Percentiles rank a stretch among this genome's conserved stretches.
These are phyloP conservation scores for Aphanoascus verrucosus DNA, from an alignment of 2,329 filamentous ascomycete genomes.

Conservation along the genomic window DNA sequence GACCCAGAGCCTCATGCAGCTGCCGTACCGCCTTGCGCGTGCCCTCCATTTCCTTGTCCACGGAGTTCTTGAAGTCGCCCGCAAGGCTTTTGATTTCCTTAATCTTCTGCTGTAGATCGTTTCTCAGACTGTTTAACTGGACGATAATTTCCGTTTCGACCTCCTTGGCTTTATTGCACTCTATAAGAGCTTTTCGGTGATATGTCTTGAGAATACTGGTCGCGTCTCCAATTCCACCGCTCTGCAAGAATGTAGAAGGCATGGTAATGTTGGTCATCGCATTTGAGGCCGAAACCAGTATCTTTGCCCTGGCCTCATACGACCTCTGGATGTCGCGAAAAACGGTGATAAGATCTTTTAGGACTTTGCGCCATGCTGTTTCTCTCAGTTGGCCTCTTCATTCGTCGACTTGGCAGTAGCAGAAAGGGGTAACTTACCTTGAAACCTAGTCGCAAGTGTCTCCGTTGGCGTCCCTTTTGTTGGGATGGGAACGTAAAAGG, in stretches of 20 bases:
- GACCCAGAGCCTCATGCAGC: conserved; percentile 70
- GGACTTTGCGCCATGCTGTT: conserved; percentile 80
- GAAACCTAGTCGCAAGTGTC: conserved; percentile 73
- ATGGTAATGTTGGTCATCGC: conserved; percentile 68
- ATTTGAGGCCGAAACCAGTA: conserved; percentile 70
- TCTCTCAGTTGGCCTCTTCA: background rate
- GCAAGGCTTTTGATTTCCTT: conserved; percentile 94
- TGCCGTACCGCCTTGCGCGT: conserved; percentile 69
- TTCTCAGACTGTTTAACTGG: conserved; percentile 72
- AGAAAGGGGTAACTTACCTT: conserved; percentile 49
- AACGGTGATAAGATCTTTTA: conserved; percentile 89
- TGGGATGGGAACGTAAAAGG: conserved; percentile 81
- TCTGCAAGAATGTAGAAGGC: conserved; percentile 64
- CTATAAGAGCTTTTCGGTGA: conserved; percentile 67
- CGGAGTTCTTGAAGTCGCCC: conserved; percentile 91
- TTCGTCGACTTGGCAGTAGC: background rate
- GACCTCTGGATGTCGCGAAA: conserved; percentile 85
- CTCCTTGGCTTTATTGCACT: conserved; percentile 78
- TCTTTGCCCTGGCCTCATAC: conserved; percentile 77
- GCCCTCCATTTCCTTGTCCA: conserved; percentile 85
- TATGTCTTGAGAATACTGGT: conserved; percentile 68
- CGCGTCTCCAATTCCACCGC: conserved; percentile 80
- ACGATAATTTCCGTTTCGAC: conserved; percentile 87
- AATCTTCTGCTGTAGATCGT: conserved; percentile 87
- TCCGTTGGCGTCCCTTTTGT: conserved; percentile 83